phyloP scores from a whole-genome alignment of 169 alveolate genomes.

The Fabrea salina region DNA sequence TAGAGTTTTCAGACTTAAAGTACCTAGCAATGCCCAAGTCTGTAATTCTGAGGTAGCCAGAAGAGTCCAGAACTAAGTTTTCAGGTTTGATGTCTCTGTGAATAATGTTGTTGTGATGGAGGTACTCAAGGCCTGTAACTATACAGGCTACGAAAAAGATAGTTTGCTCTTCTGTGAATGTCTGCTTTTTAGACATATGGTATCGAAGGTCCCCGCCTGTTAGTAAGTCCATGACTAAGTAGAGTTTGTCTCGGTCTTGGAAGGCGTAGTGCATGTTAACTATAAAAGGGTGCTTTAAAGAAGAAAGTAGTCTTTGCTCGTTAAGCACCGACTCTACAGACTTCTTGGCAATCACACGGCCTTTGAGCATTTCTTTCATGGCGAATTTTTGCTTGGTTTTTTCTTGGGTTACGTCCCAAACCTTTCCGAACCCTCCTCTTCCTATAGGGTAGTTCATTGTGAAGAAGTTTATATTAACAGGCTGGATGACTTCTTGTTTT shows the following conservation, averaged over 20 bases:
- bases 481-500: too few species aligned
- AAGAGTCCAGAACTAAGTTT: slow-evolving; percentile 27
- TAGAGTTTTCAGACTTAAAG: slow-evolving; percentile 46
- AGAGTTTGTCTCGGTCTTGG: slow-evolving; percentile 53
- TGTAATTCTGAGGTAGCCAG: slow-evolving; percentile 49
- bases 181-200: slow-evolving; percentile 37
- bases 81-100: slow-evolving; percentile 51
- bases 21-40: slow-evolving; percentile 61
- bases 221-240: slow-evolving; percentile 55
- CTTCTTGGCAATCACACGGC: background rate
- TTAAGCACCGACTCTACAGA: background rate
- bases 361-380: background rate
- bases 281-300: background rate
- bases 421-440: background rate
- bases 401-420: background rate
- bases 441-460: too few species aligned
- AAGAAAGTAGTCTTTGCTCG: background rate
- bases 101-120: slow-evolving; percentile 27
- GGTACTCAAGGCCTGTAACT: slow-evolving; percentile 31
- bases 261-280: too few species aligned
- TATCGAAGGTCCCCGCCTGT: slow-evolving; percentile 48
- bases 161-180: slow-evolving; percentile 39
- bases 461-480: too few species aligned
- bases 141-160: background rate
- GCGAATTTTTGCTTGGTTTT: background rate